Evolutionary conservation across 768 basidiomycete genomes (phyloP).

Genomic region (Rhodosporidiobolus sp.): DNA sequence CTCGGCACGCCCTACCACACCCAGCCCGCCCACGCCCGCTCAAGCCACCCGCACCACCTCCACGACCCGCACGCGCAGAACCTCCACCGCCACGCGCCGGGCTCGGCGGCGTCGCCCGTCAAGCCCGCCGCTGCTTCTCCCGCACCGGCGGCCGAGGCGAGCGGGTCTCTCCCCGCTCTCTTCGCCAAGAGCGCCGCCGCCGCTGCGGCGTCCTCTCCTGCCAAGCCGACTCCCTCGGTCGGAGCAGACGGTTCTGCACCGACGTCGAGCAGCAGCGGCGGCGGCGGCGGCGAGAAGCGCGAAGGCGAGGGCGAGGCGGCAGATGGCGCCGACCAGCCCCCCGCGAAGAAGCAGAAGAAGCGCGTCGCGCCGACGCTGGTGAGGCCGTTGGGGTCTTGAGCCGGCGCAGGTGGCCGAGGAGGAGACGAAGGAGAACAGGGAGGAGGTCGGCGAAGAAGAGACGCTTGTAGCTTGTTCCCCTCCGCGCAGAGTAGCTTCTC

Average conservation of each 20-base stretch:
- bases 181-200: slow-evolving; percentile 2
- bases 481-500: too few species aligned
- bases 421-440: neutral
- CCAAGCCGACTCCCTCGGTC: too few species aligned
- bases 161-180: slow-evolving; percentile 1
- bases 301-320: neutral
- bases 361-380: slow-evolving; percentile 13
- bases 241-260: too few species aligned
- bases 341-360: slow-evolving; percentile 14
- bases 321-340: neutral
- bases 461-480: neutral
- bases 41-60: neutral
- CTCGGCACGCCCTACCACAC: slow-evolving; percentile 69
- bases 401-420: neutral
- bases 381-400: neutral
- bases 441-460: neutral
- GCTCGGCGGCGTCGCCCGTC: neutral
- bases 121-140: neutral
- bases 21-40: neutral
- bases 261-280: neutral
- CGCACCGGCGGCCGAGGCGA: neutral
- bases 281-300: neutral
- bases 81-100: neutral
- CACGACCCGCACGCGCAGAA: slow-evolving; percentile 1
- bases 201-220: neutral